Conservation (phyloP, 164 flowering plant species). For the Liriodendron chinense region DNA sequence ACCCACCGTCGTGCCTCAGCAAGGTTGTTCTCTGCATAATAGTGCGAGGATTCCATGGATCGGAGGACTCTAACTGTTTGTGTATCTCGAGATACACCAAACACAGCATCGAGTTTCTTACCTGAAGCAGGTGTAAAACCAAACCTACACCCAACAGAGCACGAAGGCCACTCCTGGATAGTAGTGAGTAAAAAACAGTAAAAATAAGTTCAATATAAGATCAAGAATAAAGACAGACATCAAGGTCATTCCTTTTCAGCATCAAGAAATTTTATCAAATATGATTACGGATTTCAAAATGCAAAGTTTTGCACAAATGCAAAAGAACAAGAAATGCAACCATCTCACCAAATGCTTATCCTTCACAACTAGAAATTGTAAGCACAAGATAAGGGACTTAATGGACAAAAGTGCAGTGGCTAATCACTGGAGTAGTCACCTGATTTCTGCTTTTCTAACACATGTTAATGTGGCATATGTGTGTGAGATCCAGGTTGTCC, state of each 20-base stretch:
- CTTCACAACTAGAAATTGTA: neutral
- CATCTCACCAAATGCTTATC: neutral
- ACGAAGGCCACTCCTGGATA: slow-evolving; percentile 62
- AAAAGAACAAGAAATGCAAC: too few species aligned
- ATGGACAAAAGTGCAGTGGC: neutral
- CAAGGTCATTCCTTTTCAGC: neutral
- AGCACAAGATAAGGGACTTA: neutral
- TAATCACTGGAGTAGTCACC: neutral
- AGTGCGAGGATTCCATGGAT: slow-evolving; percentile 92
- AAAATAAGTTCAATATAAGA: neutral
- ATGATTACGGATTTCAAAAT: neutral
- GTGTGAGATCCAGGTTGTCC: too few species aligned
- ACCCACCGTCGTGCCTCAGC: slow-evolving; percentile 96
- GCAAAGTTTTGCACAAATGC: neutral
- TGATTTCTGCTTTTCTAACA: too few species aligned
- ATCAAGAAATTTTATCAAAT: neutral
- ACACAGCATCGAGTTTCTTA: slow-evolving; percentile 69
- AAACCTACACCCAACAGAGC: slow-evolving; percentile 82
- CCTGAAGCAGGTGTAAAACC: slow-evolving; percentile 21
- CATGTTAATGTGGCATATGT: too few species aligned
- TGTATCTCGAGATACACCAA: slow-evolving; percentile 42
- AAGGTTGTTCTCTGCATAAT: slow-evolving; percentile 73
- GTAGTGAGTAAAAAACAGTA: slow-evolving; percentile 1
- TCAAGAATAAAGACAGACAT: neutral
- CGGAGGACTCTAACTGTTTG: slow-evolving; percentile 51